A percentile compares a stretch with the other conserved stretches of the same genome.
Conservation (phyloP, 495 filamentous ascomycete genomes). For the Glutinoglossum americanum region DNA sequence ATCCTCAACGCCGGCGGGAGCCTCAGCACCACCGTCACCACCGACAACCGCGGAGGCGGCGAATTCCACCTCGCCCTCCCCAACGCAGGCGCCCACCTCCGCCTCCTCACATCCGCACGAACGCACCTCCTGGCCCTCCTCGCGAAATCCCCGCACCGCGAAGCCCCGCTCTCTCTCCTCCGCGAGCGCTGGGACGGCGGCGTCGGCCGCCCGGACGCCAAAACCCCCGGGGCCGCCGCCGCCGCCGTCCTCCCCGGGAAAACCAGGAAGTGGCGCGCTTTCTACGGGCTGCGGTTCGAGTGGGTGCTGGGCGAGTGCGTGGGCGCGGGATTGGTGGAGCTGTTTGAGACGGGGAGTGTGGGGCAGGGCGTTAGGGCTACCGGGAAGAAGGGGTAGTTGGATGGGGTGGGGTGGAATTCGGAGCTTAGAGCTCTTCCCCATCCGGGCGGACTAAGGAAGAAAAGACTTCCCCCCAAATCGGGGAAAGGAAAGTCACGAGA, state of each 20-base stretch:
- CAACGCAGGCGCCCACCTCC: constrained; percentile 49
- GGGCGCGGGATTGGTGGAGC: constrained; percentile 56
- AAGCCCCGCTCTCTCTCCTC: constrained; percentile 43
- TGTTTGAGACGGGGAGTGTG: constrained; percentile 70
- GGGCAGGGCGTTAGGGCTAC: constrained; percentile 42
- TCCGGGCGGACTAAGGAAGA: too few relatives aligned
- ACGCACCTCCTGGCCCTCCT: constrained; percentile 44
- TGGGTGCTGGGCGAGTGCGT: constrained; percentile 64
- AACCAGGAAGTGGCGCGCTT: constrained; percentile 66
- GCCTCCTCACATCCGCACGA: constrained; percentile 43
- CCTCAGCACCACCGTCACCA: constrained; percentile 8
- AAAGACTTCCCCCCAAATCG: too few relatives aligned
- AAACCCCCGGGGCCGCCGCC: constrained; percentile 41
- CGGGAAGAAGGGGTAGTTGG: neutral
- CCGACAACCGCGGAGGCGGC: constrained; percentile 6
- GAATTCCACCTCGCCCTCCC: constrained; percentile 47
- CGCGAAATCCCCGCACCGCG: constrained; percentile 31
- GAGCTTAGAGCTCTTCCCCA: too few relatives aligned
- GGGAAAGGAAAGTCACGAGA: too few relatives aligned
- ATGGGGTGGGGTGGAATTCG: too few relatives aligned
- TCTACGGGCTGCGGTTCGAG: constrained; percentile 54
- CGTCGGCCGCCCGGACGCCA: constrained; percentile 32
- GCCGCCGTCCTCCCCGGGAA: constrained; percentile 46
- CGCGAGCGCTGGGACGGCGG: constrained; percentile 69
- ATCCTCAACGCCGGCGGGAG: constrained; percentile 31